Base-by-base conservation (phyloP, 2,329 filamentous ascomycete species). In the Cephalotrichum gorgonifer region DNA sequence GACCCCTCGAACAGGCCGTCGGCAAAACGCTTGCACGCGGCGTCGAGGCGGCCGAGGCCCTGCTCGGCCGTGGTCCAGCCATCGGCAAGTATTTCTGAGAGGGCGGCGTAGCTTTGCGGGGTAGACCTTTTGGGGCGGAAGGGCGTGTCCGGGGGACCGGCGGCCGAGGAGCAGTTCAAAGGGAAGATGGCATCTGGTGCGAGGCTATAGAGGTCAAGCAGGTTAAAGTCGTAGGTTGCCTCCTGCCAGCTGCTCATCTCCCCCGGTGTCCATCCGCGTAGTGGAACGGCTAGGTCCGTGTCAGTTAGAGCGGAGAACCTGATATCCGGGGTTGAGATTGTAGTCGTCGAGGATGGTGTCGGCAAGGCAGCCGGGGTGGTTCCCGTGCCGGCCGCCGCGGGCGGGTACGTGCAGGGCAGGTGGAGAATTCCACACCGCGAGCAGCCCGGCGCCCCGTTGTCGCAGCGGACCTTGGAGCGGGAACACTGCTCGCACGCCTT, bases 401-500 rank as follows among this genome's bases (percentile, higher is more conserved):
- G 43, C 5, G 44, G 28, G 22, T 46, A 46, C 12, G 44, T 15
- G 22, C 44, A 46, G 30, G 28, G 7, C 6, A 46, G 44, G 15
- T 27, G 20, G 20, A 46, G 17, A 17, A 46, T 20, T 6, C 27
- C 14, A 20, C 44, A 46, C 27, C 44, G 44, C n/a, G 17, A 31
- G 23, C 44, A 46, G 35, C 3, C 35, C 14, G 44, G 44, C 3
- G 14, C 23, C 30, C 25, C n/a, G 30, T 35, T 35, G 11, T 46
- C 44, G 44, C 44, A 46, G n/a, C 27, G 27, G 26, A 46, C 44
- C 30, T 46, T 46, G 44, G 44, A 46, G 14, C 44, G 44, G 27
- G 44, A 33, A 15, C 44, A 46, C 20, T 33, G 44, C 44, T 26
- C 44, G 44, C 44, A 46, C 30, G 44, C 44, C 30, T 38, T 46